phyloP scores from a whole-genome alignment of 2,329 filamentous ascomycete genomes.

The Neonectria magnoliae region DNA sequence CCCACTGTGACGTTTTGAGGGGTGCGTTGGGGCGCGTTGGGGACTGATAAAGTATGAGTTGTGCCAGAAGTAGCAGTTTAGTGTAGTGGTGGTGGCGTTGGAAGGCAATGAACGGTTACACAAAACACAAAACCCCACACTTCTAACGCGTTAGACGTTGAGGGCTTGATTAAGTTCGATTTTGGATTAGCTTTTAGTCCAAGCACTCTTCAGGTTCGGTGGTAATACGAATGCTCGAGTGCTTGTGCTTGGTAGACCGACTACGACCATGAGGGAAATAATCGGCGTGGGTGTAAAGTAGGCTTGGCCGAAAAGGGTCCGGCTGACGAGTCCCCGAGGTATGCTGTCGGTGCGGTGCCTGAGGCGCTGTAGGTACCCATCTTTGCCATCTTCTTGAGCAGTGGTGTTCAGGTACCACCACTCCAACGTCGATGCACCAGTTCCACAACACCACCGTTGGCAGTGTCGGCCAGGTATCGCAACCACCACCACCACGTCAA shows the following conservation, averaged over 20 bases:
- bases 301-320: neutral
- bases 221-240: no score
- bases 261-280: neutral
- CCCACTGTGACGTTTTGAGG: conserved; percentile 15
- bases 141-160: neutral
- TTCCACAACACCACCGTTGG: neutral
- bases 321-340: conserved; percentile 18
- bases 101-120: conserved; percentile 10
- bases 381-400: neutral
- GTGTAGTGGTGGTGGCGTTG: conserved; percentile 13
- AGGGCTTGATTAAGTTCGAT: neutral
- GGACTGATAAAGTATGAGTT: conserved; percentile 9
- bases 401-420: conserved; percentile 17
- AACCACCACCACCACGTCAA: neutral
- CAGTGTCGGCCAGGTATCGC: no score
- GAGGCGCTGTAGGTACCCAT: neutral
- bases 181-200: neutral
- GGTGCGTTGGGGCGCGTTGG: conserved; percentile 22
- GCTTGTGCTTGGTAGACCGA: no score
- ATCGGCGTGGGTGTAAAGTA: neutral
- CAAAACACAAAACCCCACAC: conserved; percentile 6
- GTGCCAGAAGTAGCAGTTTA: neutral
- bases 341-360: conserved; percentile 5
- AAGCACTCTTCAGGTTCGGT: neutral
- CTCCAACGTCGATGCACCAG: neutral